Evolutionary conservation across 495 filamentous ascomycete species (phyloP), one percentile per base, ranked within the genome.

Genomic region (Neurospora sp.): DNA sequence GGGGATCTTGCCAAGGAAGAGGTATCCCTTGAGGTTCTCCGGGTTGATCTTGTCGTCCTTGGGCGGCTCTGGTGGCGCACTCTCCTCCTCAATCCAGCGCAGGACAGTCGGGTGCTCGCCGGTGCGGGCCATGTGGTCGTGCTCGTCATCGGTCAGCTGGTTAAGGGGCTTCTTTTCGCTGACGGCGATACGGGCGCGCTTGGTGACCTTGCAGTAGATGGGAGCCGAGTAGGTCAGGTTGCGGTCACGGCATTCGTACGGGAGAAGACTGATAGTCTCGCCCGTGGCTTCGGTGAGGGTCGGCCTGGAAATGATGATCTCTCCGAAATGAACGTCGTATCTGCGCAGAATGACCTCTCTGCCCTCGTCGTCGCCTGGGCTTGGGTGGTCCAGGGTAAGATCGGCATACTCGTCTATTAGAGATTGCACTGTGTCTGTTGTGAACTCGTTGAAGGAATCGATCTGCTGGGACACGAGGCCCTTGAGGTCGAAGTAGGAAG

Each of bases 391-490:
- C 72, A 98, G 88, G 27, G 91, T 93, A 68, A 98, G 89, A 72
- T 91, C 87, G 41, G 91, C 91, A 78, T 97, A 94, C 79, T 98
- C 96, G 71, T 92, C 89, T 37, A 98, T 90, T 71, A 98, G 87
- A 74, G 97, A 92, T 75, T 97, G 93, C 84, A 98, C 94, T 0
- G 96, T 97, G 4, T 91, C 93, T 41, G 89, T 88, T 68, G 95
- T 91, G 78, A 99, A 99, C 78, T 98, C 94, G 83, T 99, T 92
- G 85, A 97, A 99, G 3, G 96, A 99, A 80, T 98, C 94, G 73
- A 98, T 88, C 83, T 99, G 96, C 80, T 98, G 96, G 4, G 96
- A 97, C 12, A 98, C 96, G 27, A 99, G 88, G 77, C 96, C 95
- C 83, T 98, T 98, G 65, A 86, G 85, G 73, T 97, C 93, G 83